phyloP scores from a whole-genome alignment of 129 eudicot species.

The Calendula officinalis region DNA sequence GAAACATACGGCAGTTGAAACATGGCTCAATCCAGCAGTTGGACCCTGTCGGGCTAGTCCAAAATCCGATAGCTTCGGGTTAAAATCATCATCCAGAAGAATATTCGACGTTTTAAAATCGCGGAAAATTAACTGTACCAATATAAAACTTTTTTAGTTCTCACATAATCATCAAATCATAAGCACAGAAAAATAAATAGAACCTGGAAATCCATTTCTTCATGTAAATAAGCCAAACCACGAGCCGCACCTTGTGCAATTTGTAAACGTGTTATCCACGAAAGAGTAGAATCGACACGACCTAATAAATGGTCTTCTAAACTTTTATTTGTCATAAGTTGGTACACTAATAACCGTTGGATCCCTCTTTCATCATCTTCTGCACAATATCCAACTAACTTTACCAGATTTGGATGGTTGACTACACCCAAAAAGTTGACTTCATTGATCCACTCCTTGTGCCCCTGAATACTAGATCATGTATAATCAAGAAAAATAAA shows the following conservation, averaged over 20 bases:
- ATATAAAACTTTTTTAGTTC: conserved; percentile 1
- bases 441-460: conserved; percentile 96
- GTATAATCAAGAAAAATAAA: not conserved
- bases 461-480: conserved; percentile 93
- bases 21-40: conserved; percentile 71
- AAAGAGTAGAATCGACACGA: conserved; percentile 57
- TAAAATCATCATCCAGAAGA: conserved; percentile 82
- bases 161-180: not conserved
- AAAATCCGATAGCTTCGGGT: conserved; percentile 86
- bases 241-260: conserved; percentile 96
- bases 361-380: conserved; percentile 98
- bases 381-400: conserved; percentile 89
- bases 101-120: conserved; percentile 84
- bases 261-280: conserved; percentile 73
- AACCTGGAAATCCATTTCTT: conserved; percentile 99
- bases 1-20: conserved; percentile 72
- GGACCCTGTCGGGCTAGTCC: conserved; percentile 97
- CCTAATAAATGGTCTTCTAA: conserved; percentile 74
- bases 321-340: conserved; percentile 82
- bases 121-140: conserved; percentile 74
- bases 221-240: conserved; percentile 89
- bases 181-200: not conserved
- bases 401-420: conserved; percentile 90
- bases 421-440: conserved; percentile 86
- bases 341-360: conserved; percentile 84